Evolutionary conservation across 495 filamentous ascomycete species (phyloP).

Genomic region (Tuber magnatum): DNA sequence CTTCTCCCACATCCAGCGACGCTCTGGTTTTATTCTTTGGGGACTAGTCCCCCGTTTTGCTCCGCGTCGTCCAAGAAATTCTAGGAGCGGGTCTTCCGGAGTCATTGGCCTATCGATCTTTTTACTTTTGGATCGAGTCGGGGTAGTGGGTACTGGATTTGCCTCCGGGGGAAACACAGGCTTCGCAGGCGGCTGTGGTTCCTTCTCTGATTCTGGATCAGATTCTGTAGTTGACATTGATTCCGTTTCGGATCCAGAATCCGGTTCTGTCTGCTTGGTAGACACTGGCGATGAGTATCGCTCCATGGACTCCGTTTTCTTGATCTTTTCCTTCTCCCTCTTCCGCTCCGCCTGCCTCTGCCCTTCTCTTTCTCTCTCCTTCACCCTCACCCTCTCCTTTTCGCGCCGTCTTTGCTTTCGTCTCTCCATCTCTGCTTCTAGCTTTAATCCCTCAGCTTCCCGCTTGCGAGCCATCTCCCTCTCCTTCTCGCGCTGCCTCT

Average conservation of each 20-base stretch:
- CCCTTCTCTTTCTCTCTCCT: conserved; percentile 32
- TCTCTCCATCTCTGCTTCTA: conserved; percentile 33
- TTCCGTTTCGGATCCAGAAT: conserved; percentile 19
- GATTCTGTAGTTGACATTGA: conserved; percentile 24
- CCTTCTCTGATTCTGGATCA: conserved; percentile 17
- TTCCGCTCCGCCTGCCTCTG: conserved; percentile 33
- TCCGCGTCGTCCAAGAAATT: conserved; percentile 25
- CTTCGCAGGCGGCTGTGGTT: background rate
- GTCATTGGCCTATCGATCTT: conserved; percentile 22
- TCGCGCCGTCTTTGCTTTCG: conserved; percentile 29
- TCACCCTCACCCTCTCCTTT: conserved; percentile 30
- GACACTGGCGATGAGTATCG: conserved; percentile 16
- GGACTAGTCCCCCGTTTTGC: conserved; percentile 31
- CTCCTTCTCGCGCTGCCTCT: conserved; percentile 33
- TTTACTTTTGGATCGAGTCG: conserved; percentile 12
- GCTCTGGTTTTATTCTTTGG: conserved; percentile 9
- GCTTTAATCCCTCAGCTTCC: conserved; percentile 25
- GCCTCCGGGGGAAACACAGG: background rate
- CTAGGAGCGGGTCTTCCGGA: conserved; percentile 30
- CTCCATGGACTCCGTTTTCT: conserved; percentile 28
- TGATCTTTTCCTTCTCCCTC: conserved; percentile 31
- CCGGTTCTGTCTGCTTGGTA: conserved; percentile 15
- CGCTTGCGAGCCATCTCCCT: conserved; percentile 31
- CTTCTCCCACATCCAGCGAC: background rate
- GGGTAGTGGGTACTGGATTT: conserved; percentile 1